phyloP scores from a whole-genome alignment of 1,284 basidiomycete genomes.

The Melampsora americana region DNA sequence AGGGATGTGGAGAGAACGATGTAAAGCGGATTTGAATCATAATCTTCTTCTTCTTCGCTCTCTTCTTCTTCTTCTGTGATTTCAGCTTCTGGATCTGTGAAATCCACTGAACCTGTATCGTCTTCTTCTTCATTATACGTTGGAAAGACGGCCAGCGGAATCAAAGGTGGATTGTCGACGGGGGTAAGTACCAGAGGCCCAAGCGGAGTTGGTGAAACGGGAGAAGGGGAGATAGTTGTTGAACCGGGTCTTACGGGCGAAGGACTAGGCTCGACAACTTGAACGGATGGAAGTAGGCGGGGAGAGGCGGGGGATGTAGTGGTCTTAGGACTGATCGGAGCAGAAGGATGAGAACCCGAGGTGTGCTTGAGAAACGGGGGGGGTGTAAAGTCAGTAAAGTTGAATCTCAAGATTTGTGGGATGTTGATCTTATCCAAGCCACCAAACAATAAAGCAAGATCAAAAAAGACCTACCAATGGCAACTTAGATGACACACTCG shows the following conservation, averaged over 20 bases:
- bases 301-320: neutral
- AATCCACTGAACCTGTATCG: constrained; percentile 24
- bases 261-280: constrained; percentile 13
- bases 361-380: neutral
- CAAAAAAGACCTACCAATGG: neutral
- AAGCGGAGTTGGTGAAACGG: neutral
- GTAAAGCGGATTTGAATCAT: constrained; percentile 45
- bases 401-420: neutral
- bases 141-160: constrained; percentile 38
- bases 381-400: neutral
- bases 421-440: neutral
- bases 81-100: constrained; percentile 31
- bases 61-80: constrained; percentile 28
- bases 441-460: neutral
- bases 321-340: neutral
- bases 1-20: constrained; percentile 45
- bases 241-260: neutral
- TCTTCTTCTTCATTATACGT: constrained; percentile 33
- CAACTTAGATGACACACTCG: neutral
- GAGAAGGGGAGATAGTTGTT: constrained; percentile 1
- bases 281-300: neutral
- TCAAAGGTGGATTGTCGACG: constrained; percentile 11
- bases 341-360: neutral
- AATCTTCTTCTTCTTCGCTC: constrained; percentile 46
- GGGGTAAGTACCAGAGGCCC: neutral